Evolutionary conservation across 169 alveolate species (phyloP).

Genomic region (Eimeria tenella): DNA sequence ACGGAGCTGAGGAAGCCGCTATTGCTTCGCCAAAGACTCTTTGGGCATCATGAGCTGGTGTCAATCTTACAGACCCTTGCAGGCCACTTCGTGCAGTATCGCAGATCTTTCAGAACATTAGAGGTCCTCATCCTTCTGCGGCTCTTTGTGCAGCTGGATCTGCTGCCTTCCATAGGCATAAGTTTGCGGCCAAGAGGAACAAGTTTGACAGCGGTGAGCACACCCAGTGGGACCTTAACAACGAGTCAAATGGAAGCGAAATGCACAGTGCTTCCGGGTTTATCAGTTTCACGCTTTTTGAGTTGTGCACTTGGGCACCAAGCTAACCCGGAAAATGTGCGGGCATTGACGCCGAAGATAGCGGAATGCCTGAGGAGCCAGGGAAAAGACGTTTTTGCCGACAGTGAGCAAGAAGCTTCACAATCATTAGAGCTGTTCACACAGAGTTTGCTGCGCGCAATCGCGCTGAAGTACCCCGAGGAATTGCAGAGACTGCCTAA

Average conservation of each 20-base stretch:
- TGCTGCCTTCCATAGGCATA: constrained; percentile 3
- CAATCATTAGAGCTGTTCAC: background rate
- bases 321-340: background rate
- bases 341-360: background rate
- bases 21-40: constrained; percentile 30
- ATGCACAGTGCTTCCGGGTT: too few relatives aligned
- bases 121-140: constrained; percentile 32
- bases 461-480: constrained; percentile 21
- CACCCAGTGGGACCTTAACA: background rate
- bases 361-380: background rate
- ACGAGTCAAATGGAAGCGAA: too few relatives aligned
- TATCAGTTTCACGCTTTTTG: background rate
- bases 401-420: background rate
- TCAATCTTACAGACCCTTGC: background rate
- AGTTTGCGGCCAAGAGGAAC: background rate
- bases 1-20: background rate
- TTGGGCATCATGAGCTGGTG: constrained; percentile 3
- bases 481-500: constrained; percentile 4
- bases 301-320: constrained; percentile 36
- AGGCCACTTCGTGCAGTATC: constrained; percentile 18
- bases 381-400: background rate
- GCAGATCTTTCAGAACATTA: background rate
- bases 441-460: constrained; percentile 18
- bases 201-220: background rate
- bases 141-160: constrained; percentile 41